Percentiles rank a stretch among this genome's conserved stretches.
These are phyloP conservation scores for Leccinum sublutescens DNA, from an alignment of 768 basidiomycete species.

Conservation along the genomic window DNA sequence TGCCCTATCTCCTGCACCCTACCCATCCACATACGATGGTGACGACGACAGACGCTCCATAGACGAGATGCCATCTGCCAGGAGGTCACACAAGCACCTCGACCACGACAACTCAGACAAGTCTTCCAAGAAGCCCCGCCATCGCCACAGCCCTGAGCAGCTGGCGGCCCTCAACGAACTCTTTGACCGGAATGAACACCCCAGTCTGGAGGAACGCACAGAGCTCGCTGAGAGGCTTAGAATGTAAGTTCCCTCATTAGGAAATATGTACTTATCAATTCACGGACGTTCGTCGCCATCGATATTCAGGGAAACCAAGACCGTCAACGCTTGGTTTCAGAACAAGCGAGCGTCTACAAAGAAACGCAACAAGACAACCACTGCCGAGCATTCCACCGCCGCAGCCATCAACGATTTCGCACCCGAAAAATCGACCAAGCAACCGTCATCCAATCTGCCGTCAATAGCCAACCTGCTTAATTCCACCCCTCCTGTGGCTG, in stretches of 20 bases:
- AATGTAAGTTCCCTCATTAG: slow-evolving; percentile 55
- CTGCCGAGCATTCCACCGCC: slow-evolving; percentile 32
- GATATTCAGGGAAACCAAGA: slow-evolving; percentile 70
- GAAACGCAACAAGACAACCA: slow-evolving; percentile 55
- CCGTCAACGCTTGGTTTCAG: slow-evolving; percentile 85
- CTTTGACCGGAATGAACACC: slow-evolving; percentile 75
- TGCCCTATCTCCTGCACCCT: slow-evolving; percentile 10
- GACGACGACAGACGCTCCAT: slow-evolving; percentile 21
- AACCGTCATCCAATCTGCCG: slow-evolving; percentile 32
- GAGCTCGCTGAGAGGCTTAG: slow-evolving; percentile 69
- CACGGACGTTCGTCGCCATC: slow-evolving; percentile 8
- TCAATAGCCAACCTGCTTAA: slow-evolving; percentile 43
- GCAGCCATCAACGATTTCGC: slow-evolving; percentile 28
- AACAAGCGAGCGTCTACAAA: slow-evolving; percentile 83
- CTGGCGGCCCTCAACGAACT: slow-evolving; percentile 76
- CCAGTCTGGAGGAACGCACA: slow-evolving; percentile 63
- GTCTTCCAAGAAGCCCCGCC: slow-evolving; percentile 66
- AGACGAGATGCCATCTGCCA: slow-evolving; percentile 28
- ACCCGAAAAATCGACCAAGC: slow-evolving; percentile 26
- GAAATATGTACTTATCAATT: slow-evolving; percentile 26
- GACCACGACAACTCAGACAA: slow-evolving; percentile 28
- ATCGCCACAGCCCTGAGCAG: slow-evolving; percentile 71
- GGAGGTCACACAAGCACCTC: slow-evolving; percentile 20
- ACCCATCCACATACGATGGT: slow-evolving; percentile 12
- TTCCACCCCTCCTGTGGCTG: slow-evolving; percentile 29